phyloP scores from a whole-genome alignment of 306 rosid genomes.

The Cucumis melo region DNA sequence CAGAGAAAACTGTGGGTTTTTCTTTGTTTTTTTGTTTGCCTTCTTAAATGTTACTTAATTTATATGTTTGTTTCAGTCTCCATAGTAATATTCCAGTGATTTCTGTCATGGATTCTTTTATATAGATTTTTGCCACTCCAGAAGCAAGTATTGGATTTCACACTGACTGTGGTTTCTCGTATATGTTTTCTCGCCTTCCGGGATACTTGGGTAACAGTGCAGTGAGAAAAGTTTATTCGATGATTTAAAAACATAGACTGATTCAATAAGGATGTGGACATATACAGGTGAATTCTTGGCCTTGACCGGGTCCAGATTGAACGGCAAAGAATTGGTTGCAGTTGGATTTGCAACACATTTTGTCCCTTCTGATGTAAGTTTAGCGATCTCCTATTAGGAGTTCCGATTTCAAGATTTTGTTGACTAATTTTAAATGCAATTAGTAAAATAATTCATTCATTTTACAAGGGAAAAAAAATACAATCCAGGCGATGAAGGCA shows the following conservation, averaged over 20 bases:
- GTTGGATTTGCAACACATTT: constrained; percentile 82
- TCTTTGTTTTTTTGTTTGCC: not conserved
- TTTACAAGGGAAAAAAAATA: not conserved
- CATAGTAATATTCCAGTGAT: constrained; percentile 2
- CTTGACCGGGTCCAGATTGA: constrained; percentile 65
- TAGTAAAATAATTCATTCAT: not conserved
- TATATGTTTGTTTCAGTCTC: not conserved
- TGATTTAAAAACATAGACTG: not conserved
- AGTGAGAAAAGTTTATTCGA: not conserved
- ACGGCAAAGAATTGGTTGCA: constrained; percentile 69
- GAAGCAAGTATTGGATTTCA: constrained; percentile 94
- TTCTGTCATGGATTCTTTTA: constrained; percentile 11
- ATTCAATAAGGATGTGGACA: not conserved
- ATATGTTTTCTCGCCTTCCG: constrained; percentile 63
- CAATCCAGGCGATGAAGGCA: not conserved
- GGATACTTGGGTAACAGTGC: constrained; percentile 57
- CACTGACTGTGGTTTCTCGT: constrained; percentile 90
- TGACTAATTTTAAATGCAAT: not conserved
- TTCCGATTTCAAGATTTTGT: not conserved
- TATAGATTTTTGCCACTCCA: constrained; percentile 79
- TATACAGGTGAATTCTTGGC: constrained; percentile 79
- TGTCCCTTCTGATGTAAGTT: constrained; percentile 68
- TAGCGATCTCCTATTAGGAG: not conserved
- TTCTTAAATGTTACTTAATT: not conserved
- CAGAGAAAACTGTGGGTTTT: constrained; percentile 75